Percentiles rank a stretch among this genome's conserved stretches.
These are phyloP conservation scores for Trichophyton equinum DNA, from an alignment of 2,329 filamentous ascomycete genomes.

Conservation along the genomic window DNA sequence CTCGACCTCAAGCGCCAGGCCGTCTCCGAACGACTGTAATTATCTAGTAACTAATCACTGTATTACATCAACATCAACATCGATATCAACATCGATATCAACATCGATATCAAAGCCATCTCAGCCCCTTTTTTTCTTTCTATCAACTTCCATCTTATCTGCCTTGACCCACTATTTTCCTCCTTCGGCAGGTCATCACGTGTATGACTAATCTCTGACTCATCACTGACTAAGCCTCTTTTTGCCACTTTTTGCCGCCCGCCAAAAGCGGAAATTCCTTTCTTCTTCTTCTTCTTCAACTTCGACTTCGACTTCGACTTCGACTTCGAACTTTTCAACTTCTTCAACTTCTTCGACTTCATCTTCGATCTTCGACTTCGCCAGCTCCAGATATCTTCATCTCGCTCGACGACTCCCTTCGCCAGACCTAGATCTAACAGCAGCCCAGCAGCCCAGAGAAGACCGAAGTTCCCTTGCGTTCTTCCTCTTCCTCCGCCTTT, in stretches of 20 bases:
- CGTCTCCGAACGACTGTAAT: background rate
- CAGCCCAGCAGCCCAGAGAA: background rate
- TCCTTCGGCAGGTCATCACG: background rate
- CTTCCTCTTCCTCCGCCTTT: conserved; percentile 9
- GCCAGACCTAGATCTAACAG: background rate
- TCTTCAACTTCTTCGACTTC: background rate
- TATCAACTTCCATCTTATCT: background rate
- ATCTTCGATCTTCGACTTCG: background rate
- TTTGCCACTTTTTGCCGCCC: conserved; percentile 4
- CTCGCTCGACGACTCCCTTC: background rate
- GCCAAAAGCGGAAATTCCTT: background rate
- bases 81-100: no score
- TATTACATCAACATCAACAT: no score
- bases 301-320: background rate
- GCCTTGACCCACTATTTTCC: background rate
- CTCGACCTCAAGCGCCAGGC: conserved; percentile 38
- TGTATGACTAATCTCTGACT: background rate
- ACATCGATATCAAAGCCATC: no score
- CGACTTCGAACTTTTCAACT: background rate
- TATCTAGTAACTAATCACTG: background rate
- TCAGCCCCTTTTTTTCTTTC: background rate
- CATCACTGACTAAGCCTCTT: conserved; percentile 5
- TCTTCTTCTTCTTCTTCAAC: conserved; percentile 5
- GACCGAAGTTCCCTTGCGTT: conserved; percentile 10
- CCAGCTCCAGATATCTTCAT: conserved; percentile 1